Conservation (phyloP, 148 eudicot genomes). For the Cornus florida region DNA sequence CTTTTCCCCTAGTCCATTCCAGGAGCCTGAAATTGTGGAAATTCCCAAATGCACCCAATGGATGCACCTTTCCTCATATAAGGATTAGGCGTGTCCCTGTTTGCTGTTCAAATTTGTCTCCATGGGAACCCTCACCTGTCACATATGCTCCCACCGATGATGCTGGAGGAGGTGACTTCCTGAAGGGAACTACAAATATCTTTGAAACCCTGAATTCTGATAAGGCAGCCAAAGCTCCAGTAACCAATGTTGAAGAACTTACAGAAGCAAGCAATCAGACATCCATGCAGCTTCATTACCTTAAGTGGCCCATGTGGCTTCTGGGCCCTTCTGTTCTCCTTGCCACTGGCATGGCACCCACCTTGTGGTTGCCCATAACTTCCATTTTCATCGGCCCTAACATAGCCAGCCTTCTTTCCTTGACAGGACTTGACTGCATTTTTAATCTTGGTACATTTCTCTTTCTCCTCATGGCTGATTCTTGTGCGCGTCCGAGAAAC, state of each 20-base stretch:
- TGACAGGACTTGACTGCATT: conserved; percentile 87
- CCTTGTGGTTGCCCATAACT: conserved; percentile 88
- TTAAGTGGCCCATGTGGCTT: conserved; percentile 88
- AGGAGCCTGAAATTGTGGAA: conserved; percentile 18
- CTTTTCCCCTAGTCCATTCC: background rate
- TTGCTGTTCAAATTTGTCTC: conserved; percentile 52
- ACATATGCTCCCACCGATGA: conserved; percentile 59
- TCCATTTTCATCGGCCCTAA: conserved; percentile 89
- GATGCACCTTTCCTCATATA: conserved; percentile 19
- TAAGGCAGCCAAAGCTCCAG: conserved; percentile 30
- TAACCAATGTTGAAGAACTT: conserved; percentile 30
- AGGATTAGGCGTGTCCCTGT: conserved; percentile 24
- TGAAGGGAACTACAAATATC: conserved; percentile 45
- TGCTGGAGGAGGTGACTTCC: conserved; percentile 36
- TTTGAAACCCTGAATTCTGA: conserved; percentile 57
- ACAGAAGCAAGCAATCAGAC: conserved; percentile 27
- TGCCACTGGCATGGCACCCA: conserved; percentile 88
- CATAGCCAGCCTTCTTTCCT: conserved; percentile 82
- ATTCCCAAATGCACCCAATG: conserved; percentile 21
- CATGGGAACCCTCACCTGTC: conserved; percentile 78
- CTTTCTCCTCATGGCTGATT: conserved; percentile 92
- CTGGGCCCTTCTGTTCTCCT: conserved; percentile 85
- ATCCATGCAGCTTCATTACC: conserved; percentile 29
- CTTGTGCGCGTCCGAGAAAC: conserved; percentile 66
- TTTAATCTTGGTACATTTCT: conserved; percentile 89